These are phyloP conservation scores for Chenopodium suecicum DNA, from an alignment of 148 eudicot species.

Conservation along the genomic window DNA sequence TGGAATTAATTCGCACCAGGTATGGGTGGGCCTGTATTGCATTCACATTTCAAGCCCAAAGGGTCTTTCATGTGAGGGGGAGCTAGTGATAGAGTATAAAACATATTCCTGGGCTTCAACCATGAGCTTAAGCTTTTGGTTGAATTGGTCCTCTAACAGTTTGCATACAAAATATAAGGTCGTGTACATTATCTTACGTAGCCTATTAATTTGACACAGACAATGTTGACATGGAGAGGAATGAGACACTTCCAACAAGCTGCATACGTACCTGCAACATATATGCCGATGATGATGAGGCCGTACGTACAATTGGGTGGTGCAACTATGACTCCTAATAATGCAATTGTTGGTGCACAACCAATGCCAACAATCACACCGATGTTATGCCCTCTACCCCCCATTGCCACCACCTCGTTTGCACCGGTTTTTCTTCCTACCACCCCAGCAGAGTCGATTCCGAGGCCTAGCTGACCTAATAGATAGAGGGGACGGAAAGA, in stretches of 20 bases:
- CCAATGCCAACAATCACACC: neutral
- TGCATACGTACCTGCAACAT: neutral
- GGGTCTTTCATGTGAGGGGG: too few species aligned
- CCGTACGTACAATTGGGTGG: neutral
- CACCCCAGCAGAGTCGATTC: neutral
- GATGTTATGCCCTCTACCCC: neutral
- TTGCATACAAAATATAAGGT: neutral
- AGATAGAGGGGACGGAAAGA: too few species aligned
- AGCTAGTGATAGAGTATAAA: too few species aligned
- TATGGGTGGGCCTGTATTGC: too few species aligned
- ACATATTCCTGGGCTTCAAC: too few species aligned
- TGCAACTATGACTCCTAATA: neutral
- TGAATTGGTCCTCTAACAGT: too few species aligned
- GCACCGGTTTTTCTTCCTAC: neutral
- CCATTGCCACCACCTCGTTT: neutral
- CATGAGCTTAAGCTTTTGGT: too few species aligned
- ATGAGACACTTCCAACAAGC: neutral
- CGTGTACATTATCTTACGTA: neutral
- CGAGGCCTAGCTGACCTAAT: neutral
- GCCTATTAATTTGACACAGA: neutral
- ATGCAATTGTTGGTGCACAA: neutral
- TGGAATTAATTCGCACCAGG: too few species aligned
- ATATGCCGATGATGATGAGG: neutral
- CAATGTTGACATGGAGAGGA: neutral
- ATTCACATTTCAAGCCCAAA: too few species aligned